Evolutionary conservation across 345 rosid species (phyloP).

Genomic region (Salix arbutifolia): DNA sequence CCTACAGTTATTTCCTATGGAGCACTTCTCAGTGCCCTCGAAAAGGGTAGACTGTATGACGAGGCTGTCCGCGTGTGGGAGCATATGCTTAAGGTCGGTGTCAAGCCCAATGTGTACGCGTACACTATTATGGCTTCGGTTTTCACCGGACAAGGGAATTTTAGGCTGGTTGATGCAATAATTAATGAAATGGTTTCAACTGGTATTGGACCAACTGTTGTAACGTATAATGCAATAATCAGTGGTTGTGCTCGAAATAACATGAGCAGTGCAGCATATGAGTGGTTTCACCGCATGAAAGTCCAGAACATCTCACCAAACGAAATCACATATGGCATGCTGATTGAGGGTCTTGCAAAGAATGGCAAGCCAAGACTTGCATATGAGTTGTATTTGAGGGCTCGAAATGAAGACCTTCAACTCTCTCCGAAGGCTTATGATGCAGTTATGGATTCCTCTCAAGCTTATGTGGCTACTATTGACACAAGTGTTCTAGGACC

Average conservation of each 20-base stretch:
- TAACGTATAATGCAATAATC: constrained; percentile 85
- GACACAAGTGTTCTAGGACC: constrained; percentile 65
- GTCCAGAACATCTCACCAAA: constrained; percentile 53
- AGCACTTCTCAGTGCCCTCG: constrained; percentile 78
- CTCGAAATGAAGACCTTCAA: constrained; percentile 49
- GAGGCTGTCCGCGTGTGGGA: constrained; percentile 86
- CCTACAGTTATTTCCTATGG: constrained; percentile 87
- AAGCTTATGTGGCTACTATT: constrained; percentile 48
- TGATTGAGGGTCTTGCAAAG: constrained; percentile 66
- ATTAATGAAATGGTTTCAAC: constrained; percentile 62
- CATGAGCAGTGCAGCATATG: constrained; percentile 69
- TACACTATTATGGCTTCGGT: constrained; percentile 89
- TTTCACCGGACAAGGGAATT: constrained; percentile 59
- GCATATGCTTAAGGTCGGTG: constrained; percentile 80
- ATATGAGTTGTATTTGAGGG: constrained; percentile 59
- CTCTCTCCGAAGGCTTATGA: constrained; percentile 66
- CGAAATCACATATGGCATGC: constrained; percentile 70
- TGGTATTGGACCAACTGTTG: constrained; percentile 66
- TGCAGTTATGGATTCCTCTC: constrained; percentile 50
- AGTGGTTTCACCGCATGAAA: constrained; percentile 87
- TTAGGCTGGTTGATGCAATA: constrained; percentile 55
- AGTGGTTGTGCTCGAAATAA: constrained; percentile 56
- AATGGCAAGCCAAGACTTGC: constrained; percentile 83
- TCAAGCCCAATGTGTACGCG: constrained; percentile 62
- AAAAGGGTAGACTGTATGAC: constrained; percentile 79